Conservation (phyloP, 768 basidiomycete species). For the Suillus weaverae region DNA sequence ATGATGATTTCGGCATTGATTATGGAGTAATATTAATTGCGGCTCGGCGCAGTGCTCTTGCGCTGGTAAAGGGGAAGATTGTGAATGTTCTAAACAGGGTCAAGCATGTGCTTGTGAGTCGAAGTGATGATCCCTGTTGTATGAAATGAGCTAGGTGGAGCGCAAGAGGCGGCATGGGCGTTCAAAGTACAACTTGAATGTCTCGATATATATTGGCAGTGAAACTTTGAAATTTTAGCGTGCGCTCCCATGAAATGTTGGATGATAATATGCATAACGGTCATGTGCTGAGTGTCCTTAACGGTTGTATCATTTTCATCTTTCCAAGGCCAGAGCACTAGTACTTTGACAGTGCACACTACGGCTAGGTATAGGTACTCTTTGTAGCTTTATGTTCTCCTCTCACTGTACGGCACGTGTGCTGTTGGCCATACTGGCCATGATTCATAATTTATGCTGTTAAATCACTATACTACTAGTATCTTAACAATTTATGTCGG, state of each 20-base stretch:
- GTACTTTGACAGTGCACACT: neutral
- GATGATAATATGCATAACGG: neutral
- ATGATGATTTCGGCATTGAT: too few species aligned
- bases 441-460: too few species aligned
- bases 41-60: conserved; percentile 20
- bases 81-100: conserved; percentile 18
- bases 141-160: neutral
- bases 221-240: neutral
- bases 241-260: neutral
- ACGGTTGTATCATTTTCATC: neutral
- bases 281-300: neutral
- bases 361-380: too few species aligned
- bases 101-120: conserved; percentile 20
- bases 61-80: conserved; percentile 18
- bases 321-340: neutral
- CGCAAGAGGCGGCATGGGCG: neutral
- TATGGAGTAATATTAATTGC: neutral
- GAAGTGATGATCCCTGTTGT: conserved; percentile 10
- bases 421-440: neutral
- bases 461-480: too few species aligned
- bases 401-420: neutral
- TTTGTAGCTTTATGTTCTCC: neutral
- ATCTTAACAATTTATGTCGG: too few species aligned
- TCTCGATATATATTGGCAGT: neutral
- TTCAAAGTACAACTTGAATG: neutral